A percentile compares a stretch with the other conserved stretches of the same genome.
These are phyloP conservation scores for Colletotrichum sp. DNA, from an alignment of 2,329 filamentous ascomycete genomes.

Conservation along the genomic window DNA sequence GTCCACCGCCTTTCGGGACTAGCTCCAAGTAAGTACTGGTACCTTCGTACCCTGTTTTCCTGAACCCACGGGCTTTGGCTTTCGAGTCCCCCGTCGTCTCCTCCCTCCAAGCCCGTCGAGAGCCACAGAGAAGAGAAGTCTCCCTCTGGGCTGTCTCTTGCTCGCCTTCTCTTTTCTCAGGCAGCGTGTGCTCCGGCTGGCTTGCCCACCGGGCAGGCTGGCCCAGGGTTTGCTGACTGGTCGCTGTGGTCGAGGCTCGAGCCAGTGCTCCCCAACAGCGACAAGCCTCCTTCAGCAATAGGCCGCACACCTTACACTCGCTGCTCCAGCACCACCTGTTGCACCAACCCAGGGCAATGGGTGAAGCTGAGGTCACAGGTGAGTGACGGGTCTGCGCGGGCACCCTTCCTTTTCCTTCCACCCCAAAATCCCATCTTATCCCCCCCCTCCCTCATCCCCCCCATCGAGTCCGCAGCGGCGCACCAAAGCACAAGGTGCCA, in stretches of 20 bases:
- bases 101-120: background rate
- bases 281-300: background rate
- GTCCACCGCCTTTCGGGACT: slow-evolving; percentile 22
- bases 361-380: background rate
- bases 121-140: background rate
- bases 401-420: background rate
- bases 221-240: background rate
- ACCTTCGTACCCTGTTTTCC: slow-evolving; percentile 19
- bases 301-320: background rate
- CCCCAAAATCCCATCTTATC: slow-evolving; percentile 10
- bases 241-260: background rate
- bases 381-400: slow-evolving; percentile 3
- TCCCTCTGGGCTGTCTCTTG: background rate
- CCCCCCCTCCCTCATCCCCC: background rate
- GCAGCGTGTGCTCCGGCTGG: background rate
- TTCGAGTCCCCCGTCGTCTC: slow-evolving; percentile 13
- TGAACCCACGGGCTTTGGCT: slow-evolving; percentile 18
- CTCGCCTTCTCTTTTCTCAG: background rate
- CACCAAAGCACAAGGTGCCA: slow-evolving; percentile 8
- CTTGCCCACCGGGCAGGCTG: background rate
- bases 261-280: slow-evolving; percentile 13
- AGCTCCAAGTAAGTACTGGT: slow-evolving; percentile 24
- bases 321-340: background rate
- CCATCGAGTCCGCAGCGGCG: slow-evolving; percentile 11
- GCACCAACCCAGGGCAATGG: background rate